phyloP scores from a whole-genome alignment of 495 filamentous ascomycete species.

The Cenococcum geophilum region DNA sequence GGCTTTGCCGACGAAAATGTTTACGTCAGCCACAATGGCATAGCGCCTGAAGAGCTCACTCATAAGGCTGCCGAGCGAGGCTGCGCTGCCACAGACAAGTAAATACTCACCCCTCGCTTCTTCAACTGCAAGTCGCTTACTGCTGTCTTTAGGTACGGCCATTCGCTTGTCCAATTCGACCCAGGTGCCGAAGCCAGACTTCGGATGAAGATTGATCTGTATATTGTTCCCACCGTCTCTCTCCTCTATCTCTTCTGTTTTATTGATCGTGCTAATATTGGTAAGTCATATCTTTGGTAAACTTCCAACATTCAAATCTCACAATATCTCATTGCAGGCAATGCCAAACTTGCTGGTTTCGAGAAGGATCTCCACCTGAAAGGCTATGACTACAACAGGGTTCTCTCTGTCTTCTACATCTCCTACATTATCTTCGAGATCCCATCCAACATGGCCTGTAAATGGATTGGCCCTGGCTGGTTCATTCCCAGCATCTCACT shows the following conservation, averaged over 20 bases:
- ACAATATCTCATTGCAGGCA: conserved; percentile 25
- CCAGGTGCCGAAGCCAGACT: conserved; percentile 50
- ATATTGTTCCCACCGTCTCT: conserved; percentile 45
- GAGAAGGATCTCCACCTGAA: conserved; percentile 36
- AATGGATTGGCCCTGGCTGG: conserved; percentile 48
- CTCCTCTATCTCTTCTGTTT: conserved; percentile 51
- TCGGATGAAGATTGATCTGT: conserved; percentile 44
- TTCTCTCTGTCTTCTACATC: conserved; percentile 35
- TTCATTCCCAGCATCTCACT: conserved; percentile 46
- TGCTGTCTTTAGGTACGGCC: conserved; percentile 44
- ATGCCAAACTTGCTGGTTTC: conserved; percentile 51
- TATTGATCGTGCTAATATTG: conserved; percentile 43
- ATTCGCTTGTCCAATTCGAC: conserved; percentile 54
- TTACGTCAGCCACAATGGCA: conserved; percentile 11
- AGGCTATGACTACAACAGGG: conserved; percentile 32
- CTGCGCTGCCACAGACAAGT: conserved; percentile 56
- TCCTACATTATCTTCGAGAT: conserved; percentile 39
- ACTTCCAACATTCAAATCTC: background rate
- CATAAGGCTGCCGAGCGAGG: conserved; percentile 53
- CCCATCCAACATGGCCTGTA: conserved; percentile 42
- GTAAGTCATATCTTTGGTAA: conserved; percentile 8
- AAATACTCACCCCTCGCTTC: conserved; percentile 21
- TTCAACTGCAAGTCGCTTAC: conserved; percentile 4
- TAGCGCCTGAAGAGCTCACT: conserved; percentile 28
- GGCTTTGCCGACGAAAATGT: conserved; percentile 6